These are phyloP conservation scores for Actinidia polygama DNA, from an alignment of 179 eudicot species.

Conservation along the genomic window DNA sequence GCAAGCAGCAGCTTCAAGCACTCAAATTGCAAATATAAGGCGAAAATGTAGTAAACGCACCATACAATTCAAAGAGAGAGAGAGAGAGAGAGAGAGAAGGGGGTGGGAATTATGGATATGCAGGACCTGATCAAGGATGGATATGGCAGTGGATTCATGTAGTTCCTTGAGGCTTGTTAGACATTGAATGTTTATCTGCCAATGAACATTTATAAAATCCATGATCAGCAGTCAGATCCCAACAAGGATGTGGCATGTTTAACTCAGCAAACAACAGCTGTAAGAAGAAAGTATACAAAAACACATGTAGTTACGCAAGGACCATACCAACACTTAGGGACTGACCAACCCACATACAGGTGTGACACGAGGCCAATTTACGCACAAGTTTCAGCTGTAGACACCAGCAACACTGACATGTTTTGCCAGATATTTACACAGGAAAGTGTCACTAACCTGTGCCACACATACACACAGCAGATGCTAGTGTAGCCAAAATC, in stretches of 20 bases:
- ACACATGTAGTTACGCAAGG: neutral
- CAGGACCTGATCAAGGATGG: constrained; percentile 76
- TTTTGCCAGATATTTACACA: neutral
- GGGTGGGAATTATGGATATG: neutral
- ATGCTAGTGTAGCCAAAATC: neutral
- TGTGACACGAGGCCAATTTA: neutral
- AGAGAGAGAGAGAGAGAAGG: neutral
- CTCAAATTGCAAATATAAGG: constrained; percentile 8
- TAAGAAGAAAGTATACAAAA: neutral
- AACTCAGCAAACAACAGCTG: neutral
- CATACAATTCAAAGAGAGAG: neutral
- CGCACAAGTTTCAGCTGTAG: neutral
- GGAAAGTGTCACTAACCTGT: neutral
- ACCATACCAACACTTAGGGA: neutral
- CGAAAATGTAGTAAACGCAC: neutral
- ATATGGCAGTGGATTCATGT: constrained; percentile 67
- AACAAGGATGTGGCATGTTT: neutral
- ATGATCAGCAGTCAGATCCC: neutral
- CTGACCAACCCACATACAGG: neutral
- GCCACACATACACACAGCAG: neutral
- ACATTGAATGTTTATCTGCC: constrained; percentile 58
- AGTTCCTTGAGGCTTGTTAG: constrained; percentile 59
- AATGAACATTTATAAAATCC: constrained; percentile 18
- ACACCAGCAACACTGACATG: neutral
- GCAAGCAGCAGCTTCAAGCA: neutral